Conservation (phyloP, 352 stramenopile genomes). For the Globisporangium takayamanum region DNA sequence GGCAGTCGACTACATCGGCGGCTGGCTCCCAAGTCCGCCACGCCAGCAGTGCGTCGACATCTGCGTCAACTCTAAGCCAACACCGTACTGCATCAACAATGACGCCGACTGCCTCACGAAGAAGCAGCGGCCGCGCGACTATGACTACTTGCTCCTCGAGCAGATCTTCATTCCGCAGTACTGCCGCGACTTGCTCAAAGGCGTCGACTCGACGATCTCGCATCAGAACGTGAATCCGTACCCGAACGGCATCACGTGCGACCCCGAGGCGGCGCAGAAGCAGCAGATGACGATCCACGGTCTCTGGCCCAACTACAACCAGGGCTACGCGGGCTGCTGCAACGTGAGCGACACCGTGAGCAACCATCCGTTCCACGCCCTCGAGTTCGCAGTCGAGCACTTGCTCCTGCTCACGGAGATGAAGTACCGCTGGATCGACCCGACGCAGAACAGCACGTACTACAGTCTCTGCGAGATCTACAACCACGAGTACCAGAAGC, state of each 20-base stretch:
- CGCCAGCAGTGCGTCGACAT: constrained; percentile 66
- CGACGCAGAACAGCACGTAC: constrained; percentile 40
- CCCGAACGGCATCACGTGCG: constrained; percentile 41
- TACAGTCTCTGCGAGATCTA: constrained; percentile 75
- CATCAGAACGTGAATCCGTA: constrained; percentile 68
- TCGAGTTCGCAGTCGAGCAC: constrained; percentile 39
- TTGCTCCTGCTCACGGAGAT: constrained; percentile 44
- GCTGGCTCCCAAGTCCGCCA: constrained; percentile 36
- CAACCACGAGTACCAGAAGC: constrained; percentile 83
- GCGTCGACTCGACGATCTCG: constrained; percentile 68
- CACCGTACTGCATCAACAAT: constrained; percentile 43
- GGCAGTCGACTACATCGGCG: constrained; percentile 50
- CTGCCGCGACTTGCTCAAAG: constrained; percentile 65
- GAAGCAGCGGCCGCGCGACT: constrained; percentile 57
- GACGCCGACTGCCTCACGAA: constrained; percentile 48
- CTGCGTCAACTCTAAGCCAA: constrained; percentile 48
- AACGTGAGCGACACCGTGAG: constrained; percentile 41
- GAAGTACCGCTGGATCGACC: constrained; percentile 55
- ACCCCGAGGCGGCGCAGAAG: constrained; percentile 29
- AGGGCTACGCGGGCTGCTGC: constrained; percentile 62
- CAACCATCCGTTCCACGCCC: constrained; percentile 53
- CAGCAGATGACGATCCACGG: constrained; percentile 70
- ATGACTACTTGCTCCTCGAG: constrained; percentile 72
- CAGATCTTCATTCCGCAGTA: constrained; percentile 78
- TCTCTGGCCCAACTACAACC: constrained; percentile 69